Evolutionary conservation across 352 stramenopile species (phyloP), one percentile per base, ranked within the genome.

Genomic region (Globisporangium lucens): DNA sequence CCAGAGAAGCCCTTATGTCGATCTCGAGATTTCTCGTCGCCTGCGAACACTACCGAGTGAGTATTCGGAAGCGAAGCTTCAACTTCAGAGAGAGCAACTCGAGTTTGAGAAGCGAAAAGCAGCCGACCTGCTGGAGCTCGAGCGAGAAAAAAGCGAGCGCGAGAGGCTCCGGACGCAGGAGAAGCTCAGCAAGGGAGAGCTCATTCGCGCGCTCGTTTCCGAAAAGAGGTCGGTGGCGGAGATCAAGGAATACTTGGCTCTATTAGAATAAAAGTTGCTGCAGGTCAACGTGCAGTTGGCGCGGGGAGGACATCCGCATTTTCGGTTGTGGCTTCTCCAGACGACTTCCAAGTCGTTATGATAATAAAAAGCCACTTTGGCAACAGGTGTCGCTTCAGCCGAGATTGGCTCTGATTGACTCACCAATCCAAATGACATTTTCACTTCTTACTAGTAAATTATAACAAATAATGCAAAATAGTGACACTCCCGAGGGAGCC

Each of bases 21-120:
- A 17, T 46, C 38, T 46, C 47, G 7, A 24, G 8, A 55, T 27
- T 29, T 30, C n/a, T 55, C 47, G 5, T 10, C 47, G 4, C 12
- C 38, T 24, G 20, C 20, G 7, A 30, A 55, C 47, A 55, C 47
- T 3, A 15, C 12, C 38, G 8, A 27, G 17, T 17, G 8, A 27
- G 17, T 7, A 55, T 8, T 27, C 9, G 4, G 47, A 55, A 15
- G 22, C 20, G 20, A 55, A 55, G 20, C 47, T 55, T 15, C 47
- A 55, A 27, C 20, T 55, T 27, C 20, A 55, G 47, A 55, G 20
- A 13, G 47, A 62, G 1, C 33, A 62, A 10, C 20, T 33, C 7
- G 56, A 62, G 56, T 55, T 55, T n/a, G 22, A 49, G 22, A 33
- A 62, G n/a, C 46, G 33, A 47, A 38, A 47, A 47, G 30, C 29